Percentiles rank a stretch among this genome's conserved stretches.
phyloP scores from a whole-genome alignment of 2,329 filamentous ascomycete species.

The Cercospora citrullina region DNA sequence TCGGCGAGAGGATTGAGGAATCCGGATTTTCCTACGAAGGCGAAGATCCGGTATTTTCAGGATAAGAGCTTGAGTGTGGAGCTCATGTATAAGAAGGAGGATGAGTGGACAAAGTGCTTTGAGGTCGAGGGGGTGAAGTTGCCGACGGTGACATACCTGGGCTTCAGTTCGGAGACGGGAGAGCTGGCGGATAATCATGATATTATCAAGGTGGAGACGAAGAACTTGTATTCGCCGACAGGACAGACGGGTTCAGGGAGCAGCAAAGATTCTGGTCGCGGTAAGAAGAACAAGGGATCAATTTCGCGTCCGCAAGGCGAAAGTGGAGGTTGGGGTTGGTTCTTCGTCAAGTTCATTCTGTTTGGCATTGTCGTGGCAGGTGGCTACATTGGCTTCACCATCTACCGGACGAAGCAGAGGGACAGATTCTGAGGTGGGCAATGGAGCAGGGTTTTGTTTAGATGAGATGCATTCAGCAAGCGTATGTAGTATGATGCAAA shows the following conservation, averaged over 20 bases:
- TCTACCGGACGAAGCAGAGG: conserved; percentile 65
- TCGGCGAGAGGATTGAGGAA: conserved; percentile 89
- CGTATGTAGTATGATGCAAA: conserved; percentile 7
- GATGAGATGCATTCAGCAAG: conserved; percentile 7
- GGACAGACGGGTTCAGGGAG: conserved; percentile 43
- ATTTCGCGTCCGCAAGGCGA: conserved; percentile 41
- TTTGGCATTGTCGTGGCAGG: conserved; percentile 70
- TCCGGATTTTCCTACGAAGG: conserved; percentile 73
- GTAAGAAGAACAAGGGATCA: conserved; percentile 53
- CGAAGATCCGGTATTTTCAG: conserved; percentile 91
- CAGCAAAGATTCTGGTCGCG: conserved; percentile 20
- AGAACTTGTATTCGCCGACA: conserved; percentile 78
- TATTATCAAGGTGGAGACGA: conserved; percentile 80
- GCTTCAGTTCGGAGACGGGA: conserved; percentile 81
- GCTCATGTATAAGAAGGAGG: conserved; percentile 88
- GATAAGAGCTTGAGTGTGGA: conserved; percentile 89
- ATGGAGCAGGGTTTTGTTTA: not conserved
- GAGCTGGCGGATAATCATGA: conserved; percentile 98
- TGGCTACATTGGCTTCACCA: conserved; percentile 81
- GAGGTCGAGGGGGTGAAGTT: conserved; percentile 68
- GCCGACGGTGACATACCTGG: conserved; percentile 67
- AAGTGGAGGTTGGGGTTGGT: conserved; percentile 64
- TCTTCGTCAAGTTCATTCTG: conserved; percentile 78
- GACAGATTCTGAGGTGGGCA: conserved; percentile 45
- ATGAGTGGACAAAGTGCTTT: conserved; percentile 89